Conservation (phyloP, 2,329 filamentous ascomycete genomes). For the Fusarium nelsonii region DNA sequence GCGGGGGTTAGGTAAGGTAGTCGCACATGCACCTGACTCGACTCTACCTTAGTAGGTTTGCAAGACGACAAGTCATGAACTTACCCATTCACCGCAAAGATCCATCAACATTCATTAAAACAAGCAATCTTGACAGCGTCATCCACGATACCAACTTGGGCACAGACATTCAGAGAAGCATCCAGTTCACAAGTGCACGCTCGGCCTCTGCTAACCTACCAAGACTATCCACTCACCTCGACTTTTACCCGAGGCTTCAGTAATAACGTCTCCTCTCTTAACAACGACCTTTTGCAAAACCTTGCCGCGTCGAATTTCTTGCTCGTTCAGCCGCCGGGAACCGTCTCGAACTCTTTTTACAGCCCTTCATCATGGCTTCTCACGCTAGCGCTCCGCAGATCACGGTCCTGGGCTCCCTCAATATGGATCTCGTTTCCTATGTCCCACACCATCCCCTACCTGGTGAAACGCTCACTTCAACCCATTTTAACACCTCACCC, state of each 20-base stretch:
- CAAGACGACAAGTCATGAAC: constrained; percentile 5
- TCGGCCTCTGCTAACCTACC: constrained; percentile 1
- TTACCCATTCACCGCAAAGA: constrained; percentile 17
- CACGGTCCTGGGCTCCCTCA: constrained; percentile 90
- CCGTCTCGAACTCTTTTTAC: not conserved
- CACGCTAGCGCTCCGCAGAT: constrained; percentile 63
- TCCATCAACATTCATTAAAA: constrained; percentile 1
- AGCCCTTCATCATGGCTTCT: constrained; percentile 37
- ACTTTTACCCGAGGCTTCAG: constrained; percentile 11
- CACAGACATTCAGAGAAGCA: not conserved
- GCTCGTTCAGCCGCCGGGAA: constrained; percentile 3
- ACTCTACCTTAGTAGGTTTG: not conserved
- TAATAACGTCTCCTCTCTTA: constrained; percentile 7
- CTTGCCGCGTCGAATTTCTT: not conserved
- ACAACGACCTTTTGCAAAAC: not conserved
- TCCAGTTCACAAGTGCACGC: not conserved
- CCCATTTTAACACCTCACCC: constrained; percentile 80
- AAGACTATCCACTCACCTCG: constrained; percentile 6
- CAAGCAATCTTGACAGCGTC: not conserved
- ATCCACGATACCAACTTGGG: not conserved
- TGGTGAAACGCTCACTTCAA: constrained; percentile 89
- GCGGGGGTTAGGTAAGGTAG: not conserved
- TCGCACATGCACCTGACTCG: constrained; percentile 14
- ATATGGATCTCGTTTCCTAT: constrained; percentile 91
- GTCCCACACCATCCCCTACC: constrained; percentile 84